These are phyloP conservation scores for Emmonsia crescens DNA, from an alignment of 2,329 filamentous ascomycete species.

Conservation along the genomic window DNA sequence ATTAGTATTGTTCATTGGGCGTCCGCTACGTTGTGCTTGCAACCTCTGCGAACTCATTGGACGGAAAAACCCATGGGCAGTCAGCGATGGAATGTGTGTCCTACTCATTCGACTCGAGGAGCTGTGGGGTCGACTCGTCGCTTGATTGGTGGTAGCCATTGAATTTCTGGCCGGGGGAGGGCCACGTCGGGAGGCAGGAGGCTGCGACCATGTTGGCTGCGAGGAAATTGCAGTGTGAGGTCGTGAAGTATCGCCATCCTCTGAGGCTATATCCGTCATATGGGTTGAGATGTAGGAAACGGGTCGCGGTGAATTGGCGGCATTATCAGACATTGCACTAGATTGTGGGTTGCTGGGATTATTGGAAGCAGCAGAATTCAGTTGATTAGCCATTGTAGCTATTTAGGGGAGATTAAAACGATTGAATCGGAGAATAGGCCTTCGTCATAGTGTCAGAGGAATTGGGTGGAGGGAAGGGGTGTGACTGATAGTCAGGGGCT, in stretches of 20 bases:
- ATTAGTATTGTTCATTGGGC: conserved; percentile 26
- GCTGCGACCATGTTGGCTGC: conserved; percentile 41
- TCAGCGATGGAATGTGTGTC: conserved; percentile 81
- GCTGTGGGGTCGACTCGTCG: conserved; percentile 41
- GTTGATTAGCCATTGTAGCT: conserved; percentile 8
- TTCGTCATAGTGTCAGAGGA: conserved; percentile 2
- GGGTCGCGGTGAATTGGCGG: conserved; percentile 20
- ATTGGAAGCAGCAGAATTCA: background rate
- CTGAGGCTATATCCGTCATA: conserved; percentile 52
- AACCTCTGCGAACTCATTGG: conserved; percentile 95
- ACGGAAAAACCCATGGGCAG: conserved; percentile 83
- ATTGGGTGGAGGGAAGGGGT: background rate
- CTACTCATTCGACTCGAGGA: conserved; percentile 59
- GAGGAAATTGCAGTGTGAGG: conserved; percentile 38
- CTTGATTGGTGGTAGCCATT: conserved; percentile 22
- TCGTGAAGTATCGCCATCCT: conserved; percentile 36
- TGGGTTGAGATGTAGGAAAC: conserved; percentile 52
- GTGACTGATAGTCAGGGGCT: background rate
- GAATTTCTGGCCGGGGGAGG: conserved; percentile 31
- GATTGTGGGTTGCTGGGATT: background rate
- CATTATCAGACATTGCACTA: background rate
- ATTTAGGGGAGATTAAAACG: background rate
- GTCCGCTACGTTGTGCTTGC: conserved; percentile 71
- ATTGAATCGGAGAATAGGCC: background rate
- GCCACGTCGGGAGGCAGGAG: conserved; percentile 47